Conservation (phyloP, 1,284 basidiomycete genomes). For the Agroathelia rolfsii region DNA sequence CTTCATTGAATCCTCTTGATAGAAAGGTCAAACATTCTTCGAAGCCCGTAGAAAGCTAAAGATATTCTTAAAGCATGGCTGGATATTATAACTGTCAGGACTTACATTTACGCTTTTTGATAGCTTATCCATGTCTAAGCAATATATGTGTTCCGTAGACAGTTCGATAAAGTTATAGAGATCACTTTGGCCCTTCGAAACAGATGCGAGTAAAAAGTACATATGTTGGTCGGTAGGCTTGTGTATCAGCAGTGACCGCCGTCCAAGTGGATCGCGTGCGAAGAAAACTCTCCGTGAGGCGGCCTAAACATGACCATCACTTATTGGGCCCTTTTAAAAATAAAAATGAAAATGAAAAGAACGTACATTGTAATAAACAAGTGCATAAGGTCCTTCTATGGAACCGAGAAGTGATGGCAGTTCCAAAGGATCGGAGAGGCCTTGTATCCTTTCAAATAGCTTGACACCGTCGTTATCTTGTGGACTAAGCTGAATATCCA, state of each 20-base stretch:
- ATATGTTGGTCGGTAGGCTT: slow-evolving; percentile 37
- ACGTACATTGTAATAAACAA: slow-evolving; percentile 69
- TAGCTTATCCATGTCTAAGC: slow-evolving; percentile 33
- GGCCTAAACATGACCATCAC: slow-evolving; percentile 25
- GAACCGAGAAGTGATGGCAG: slow-evolving; percentile 42
- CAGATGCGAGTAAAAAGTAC: slow-evolving; percentile 55
- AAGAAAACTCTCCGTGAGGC: slow-evolving; percentile 51
- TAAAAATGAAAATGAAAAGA: slow-evolving; percentile 2
- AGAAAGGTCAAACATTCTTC: slow-evolving; percentile 19
- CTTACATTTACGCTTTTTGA: slow-evolving; percentile 7
- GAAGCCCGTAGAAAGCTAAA: slow-evolving; percentile 25
- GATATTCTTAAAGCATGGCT: background rate
- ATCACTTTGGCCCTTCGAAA: slow-evolving; percentile 40
- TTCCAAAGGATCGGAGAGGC: slow-evolving; percentile 28
- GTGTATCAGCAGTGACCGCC: slow-evolving; percentile 79
- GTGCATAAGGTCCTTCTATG: slow-evolving; percentile 89
- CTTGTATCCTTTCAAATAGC: slow-evolving; percentile 46
- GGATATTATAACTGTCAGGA: background rate
- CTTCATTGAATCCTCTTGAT: slow-evolving; percentile 11
- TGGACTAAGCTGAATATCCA: slow-evolving; percentile 28
- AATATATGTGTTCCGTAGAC: slow-evolving; percentile 47
- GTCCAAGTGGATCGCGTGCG: slow-evolving; percentile 83
- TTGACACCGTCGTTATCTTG: slow-evolving; percentile 74
- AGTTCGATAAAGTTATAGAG: slow-evolving; percentile 51
- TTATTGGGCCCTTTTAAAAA: background rate